A percentile compares a stretch with the other conserved stretches of the same genome.
Conservation (phyloP, 2,329 filamentous ascomycete genomes). For the Aspergillus ibericus region DNA sequence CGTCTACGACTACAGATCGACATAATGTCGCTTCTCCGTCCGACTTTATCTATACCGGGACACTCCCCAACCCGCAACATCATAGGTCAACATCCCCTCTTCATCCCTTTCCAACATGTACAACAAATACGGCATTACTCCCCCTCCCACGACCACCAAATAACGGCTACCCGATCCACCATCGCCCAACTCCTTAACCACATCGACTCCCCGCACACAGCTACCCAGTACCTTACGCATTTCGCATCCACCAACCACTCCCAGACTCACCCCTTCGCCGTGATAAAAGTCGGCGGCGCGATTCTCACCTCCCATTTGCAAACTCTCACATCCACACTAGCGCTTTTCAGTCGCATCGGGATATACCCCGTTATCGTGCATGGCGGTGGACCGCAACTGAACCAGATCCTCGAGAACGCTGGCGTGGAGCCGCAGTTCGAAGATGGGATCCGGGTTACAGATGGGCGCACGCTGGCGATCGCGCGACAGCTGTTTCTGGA, state of each 20-base stretch:
- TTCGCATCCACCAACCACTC: conserved; percentile 74
- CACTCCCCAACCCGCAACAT: not conserved
- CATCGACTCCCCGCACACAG: conserved; percentile 92
- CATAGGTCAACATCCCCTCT: not conserved
- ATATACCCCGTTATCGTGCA: conserved; percentile 95
- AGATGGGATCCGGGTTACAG: conserved; percentile 92
- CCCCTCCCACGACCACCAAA: conserved; percentile 50
- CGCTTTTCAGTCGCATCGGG: conserved; percentile 91
- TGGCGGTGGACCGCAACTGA: conserved; percentile 91
- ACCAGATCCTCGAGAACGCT: conserved; percentile 82
- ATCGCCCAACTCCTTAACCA: conserved; percentile 90
- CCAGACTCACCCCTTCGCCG: conserved; percentile 93
- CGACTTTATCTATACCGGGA: not conserved
- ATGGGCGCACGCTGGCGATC: conserved; percentile 88
- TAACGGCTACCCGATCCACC: conserved; percentile 68
- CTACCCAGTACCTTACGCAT: conserved; percentile 95
- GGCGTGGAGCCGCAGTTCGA: conserved; percentile 94
- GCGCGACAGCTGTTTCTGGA: conserved; percentile 90
- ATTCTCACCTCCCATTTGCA: conserved; percentile 93
- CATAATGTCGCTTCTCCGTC: not conserved
- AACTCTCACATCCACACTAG: conserved; percentile 82
- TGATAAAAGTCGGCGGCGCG: conserved; percentile 96
- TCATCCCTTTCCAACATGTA: not conserved
- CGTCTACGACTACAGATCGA: too few species aligned
- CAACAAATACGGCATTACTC: conserved; percentile 41